Percentiles rank a stretch among this genome's conserved stretches.
Conservation (phyloP, 441 rosid species). For the Croton laevigatus region DNA sequence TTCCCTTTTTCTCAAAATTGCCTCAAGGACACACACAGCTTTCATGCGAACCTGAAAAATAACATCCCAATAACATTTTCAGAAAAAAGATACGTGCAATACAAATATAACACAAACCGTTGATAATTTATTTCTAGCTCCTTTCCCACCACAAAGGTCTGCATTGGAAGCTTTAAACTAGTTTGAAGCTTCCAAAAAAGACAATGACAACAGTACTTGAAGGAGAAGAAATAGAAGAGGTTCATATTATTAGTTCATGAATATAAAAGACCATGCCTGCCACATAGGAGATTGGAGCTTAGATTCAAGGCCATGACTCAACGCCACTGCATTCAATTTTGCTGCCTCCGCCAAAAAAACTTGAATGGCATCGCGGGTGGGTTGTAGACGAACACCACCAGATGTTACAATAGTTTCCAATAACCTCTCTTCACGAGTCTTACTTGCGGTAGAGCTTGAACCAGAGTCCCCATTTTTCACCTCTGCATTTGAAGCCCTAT, state of each 20-base stretch:
- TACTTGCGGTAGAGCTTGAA: constrained; percentile 49
- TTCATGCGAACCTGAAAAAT: constrained; percentile 81
- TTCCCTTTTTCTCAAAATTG: constrained; percentile 76
- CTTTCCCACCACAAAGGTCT: neutral
- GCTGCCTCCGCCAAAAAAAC: constrained; percentile 80
- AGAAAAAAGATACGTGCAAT: neutral
- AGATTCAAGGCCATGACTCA: constrained; percentile 72
- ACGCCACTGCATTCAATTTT: constrained; percentile 69
- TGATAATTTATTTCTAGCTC: neutral
- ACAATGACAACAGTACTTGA: neutral
- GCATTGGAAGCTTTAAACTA: neutral
- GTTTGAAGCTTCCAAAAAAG: neutral
- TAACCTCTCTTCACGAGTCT: constrained; percentile 85
- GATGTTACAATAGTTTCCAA: constrained; percentile 91
- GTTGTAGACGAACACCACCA: constrained; percentile 95
- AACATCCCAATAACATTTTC: constrained; percentile 8
- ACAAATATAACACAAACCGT: neutral
- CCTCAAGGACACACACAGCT: constrained; percentile 88
- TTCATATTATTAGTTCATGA: constrained; percentile 9
- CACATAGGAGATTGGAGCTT: constrained; percentile 89
- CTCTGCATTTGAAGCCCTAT: constrained; percentile 38
- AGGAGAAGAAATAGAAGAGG: constrained; percentile 1
- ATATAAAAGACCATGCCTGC: constrained; percentile 60
- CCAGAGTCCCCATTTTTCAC: constrained; percentile 45
- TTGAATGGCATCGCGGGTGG: constrained; percentile 91